Evolutionary conservation across 176 grass and related monocot species (phyloP).

Genomic region (Pharus latifolius): DNA sequence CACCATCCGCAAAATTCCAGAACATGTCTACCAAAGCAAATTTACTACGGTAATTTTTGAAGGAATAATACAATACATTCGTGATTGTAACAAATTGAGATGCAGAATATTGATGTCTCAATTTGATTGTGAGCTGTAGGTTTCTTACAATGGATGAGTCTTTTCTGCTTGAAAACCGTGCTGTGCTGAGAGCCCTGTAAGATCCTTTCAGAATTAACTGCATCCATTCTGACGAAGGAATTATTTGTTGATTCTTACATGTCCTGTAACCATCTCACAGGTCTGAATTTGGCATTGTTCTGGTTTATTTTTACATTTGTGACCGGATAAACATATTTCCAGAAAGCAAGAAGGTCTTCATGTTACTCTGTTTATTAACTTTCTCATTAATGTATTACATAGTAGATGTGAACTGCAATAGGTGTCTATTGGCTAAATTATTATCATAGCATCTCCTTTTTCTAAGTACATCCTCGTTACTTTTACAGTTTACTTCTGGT

Average conservation of each 20-base stretch:
- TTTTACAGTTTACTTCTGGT: too few species aligned
- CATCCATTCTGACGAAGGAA: neutral
- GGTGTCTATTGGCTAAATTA: neutral
- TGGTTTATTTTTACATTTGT: conserved; percentile 80
- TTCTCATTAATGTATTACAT: neutral
- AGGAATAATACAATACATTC: neutral
- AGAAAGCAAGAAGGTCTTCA: conserved; percentile 62
- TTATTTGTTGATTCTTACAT: neutral
- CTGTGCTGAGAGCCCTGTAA: conserved; percentile 75
- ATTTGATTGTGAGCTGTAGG: conserved; percentile 26
- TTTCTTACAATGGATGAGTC: conserved; percentile 76
- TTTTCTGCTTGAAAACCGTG: conserved; percentile 75
- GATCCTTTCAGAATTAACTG: neutral
- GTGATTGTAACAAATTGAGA: neutral
- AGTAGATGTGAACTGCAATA: neutral
- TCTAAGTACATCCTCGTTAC: neutral
- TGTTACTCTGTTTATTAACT: neutral
- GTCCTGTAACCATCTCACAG: conserved; percentile 27
- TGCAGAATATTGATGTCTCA: neutral
- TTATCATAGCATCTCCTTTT: neutral
- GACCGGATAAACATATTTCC: conserved; percentile 81
- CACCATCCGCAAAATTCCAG: conserved; percentile 30
- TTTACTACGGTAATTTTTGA: conserved; percentile 27
- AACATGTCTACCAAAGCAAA: conserved; percentile 51
- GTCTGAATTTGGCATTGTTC: conserved; percentile 54